Base-by-base conservation (phyloP, 2,329 filamentous ascomycete species). In the Arthrobotrys musiformis region DNA sequence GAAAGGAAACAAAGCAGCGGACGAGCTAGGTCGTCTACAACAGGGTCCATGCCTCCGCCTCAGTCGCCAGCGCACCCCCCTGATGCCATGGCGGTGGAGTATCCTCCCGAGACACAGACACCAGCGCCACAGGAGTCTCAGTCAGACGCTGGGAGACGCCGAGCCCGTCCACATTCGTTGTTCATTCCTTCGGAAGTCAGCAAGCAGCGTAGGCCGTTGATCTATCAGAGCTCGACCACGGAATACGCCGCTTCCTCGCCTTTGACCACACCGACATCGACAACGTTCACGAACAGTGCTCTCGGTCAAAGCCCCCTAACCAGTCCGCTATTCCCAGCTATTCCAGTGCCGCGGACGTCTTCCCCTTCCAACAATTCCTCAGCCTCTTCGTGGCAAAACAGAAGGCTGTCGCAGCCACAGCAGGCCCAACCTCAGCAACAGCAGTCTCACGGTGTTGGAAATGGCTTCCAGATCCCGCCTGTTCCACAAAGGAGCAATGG, bases 1-100 rank as follows among this genome's bases (percentile, higher is more conserved):
- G 94, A 97, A 79, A 87, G 93, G 74, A 91, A 94, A 35, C 91
- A 92, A 60, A 88, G 91, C 1, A 90, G 89, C 26, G 88, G 88
- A 73, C 87, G 94, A 79, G 90, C 92, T 6, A 88, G 94, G 79
- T 90, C 93, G 11, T 90, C 92, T 11, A 97, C 93, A 0, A 88
- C 89, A 19, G 91, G 92, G 1, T 78, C 74, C 24, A 73, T 73
- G 69, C 74, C 74, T 42, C 68, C 69, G n/a, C 74, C 69, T 8
- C 68, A 68, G 40, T 78, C 69, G 37, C 67, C 74, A 50, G 74
- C 68, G 19, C 74, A 72, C 33, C 61, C 67, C 22, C 44, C 70
- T 11, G 74, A 72, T 50, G 69, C 74, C n/a, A 78, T 78, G 67
- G 69, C 69, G 8, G 74, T 78, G 13, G 74, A 78, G 19, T 78